These are phyloP conservation scores for Backusella tarrabulga DNA, from an alignment of 192 early-diverging fungal genomes.

Conservation along the genomic window DNA sequence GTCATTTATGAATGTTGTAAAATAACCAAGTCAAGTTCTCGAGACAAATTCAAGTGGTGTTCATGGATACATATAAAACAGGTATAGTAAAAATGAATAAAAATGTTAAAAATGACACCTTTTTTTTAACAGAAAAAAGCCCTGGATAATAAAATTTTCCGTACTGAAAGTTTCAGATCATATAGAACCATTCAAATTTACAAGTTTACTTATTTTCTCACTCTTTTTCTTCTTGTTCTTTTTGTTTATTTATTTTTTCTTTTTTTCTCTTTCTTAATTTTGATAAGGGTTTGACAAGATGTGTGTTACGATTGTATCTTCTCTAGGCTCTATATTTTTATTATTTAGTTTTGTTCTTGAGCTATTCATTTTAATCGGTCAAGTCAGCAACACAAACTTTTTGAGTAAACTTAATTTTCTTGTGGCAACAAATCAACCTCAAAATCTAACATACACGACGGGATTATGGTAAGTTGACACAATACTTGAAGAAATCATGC, in stretches of 20 bases:
- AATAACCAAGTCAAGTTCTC: neutral
- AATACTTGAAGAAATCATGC: neutral
- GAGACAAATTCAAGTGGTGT: neutral
- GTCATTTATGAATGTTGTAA: neutral
- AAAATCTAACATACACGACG: neutral
- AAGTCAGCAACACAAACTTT: neutral
- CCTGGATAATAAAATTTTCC: neutral
- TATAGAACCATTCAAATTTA: neutral
- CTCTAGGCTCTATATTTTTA: neutral
- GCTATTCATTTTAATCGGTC: conserved; percentile 13
- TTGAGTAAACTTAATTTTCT: neutral
- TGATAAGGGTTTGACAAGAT: neutral
- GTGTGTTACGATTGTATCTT: neutral
- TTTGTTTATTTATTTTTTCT: neutral
- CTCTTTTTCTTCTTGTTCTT: neutral
- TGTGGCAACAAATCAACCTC: conserved; percentile 1
- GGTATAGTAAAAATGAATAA: neutral
- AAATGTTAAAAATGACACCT: neutral
- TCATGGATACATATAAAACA: neutral
- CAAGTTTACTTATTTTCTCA: neutral
- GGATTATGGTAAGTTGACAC: neutral
- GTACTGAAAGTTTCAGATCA: conserved; percentile 1
- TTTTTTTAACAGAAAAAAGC: neutral
- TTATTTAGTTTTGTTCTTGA: conserved; percentile 15
- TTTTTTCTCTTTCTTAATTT: neutral